Evolutionary conservation across 805 yeast species (phyloP).

Genomic region (Pichia scutulata): DNA sequence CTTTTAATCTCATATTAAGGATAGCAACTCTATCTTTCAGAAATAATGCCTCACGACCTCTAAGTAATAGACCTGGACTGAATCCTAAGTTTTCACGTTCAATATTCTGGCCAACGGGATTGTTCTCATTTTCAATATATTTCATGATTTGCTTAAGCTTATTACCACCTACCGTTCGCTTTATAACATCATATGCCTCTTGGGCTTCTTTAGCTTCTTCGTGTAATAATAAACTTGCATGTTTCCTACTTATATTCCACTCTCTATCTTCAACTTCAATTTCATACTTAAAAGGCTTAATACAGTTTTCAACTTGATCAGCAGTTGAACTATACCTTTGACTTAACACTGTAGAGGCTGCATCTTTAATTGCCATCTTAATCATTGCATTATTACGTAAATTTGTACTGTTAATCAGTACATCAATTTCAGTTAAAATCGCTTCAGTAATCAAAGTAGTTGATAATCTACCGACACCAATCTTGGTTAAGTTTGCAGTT

Average conservation of each 20-base stretch:
- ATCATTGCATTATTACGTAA: conserved; percentile 84
- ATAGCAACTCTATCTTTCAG: conserved; percentile 65
- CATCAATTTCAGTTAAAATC: conserved; percentile 66
- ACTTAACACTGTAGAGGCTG: conserved; percentile 73
- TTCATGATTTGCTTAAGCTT: conserved; percentile 78
- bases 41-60: conserved; percentile 82
- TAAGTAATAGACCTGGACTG: conserved; percentile 61
- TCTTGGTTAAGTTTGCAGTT: conserved; percentile 75
- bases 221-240: conserved; percentile 59
- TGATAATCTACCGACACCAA: conserved; percentile 89
- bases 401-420: conserved; percentile 65
- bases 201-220: conserved; percentile 86
- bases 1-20: conserved; percentile 65
- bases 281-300: conserved; percentile 95
- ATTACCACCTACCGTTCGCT: conserved; percentile 70
- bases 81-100: conserved; percentile 77
- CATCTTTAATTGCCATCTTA: conserved; percentile 70
- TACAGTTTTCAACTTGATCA: conserved; percentile 97
- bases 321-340: conserved; percentile 84
- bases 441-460: conserved; percentile 79
- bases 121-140: conserved; percentile 47
- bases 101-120: conserved; percentile 29
- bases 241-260: conserved; percentile 78
- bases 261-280: conserved; percentile 94
- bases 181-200: conserved; percentile 48